Evolutionary conservation across 2,329 filamentous ascomycete genomes (phyloP).

Genomic region (Zopfia rhizophila): DNA sequence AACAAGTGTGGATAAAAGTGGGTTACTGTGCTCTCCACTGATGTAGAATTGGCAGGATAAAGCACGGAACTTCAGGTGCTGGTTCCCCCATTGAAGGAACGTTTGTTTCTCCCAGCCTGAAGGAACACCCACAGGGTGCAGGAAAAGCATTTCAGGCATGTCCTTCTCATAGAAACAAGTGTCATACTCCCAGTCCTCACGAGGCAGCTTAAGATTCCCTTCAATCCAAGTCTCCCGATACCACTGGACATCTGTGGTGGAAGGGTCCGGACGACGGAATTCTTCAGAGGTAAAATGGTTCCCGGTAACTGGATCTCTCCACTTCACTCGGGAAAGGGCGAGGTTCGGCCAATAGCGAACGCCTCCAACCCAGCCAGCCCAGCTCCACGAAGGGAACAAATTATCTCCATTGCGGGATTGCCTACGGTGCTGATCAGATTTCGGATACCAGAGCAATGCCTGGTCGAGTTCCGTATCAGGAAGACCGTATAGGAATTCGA

Average conservation of each 20-base stretch:
- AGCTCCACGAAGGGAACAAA: conserved; percentile 9
- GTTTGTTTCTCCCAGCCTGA: background rate
- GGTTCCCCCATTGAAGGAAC: background rate
- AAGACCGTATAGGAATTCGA: conserved; percentile 7
- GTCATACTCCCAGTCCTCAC: no score
- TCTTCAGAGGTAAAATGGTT: conserved; percentile 3
- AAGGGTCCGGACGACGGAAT: background rate
- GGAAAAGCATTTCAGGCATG: background rate
- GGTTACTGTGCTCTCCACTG: conserved; percentile 2
- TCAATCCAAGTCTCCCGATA: conserved; percentile 1
- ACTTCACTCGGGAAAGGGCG: conserved; percentile 2
- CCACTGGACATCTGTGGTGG: background rate
- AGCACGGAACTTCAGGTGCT: background rate
- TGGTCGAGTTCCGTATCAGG: conserved; percentile 4
- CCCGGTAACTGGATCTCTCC: background rate
- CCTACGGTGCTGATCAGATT: background rate
- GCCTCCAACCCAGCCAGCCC: conserved; percentile 5
- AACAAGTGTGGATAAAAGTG: no score
- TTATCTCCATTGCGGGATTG: background rate
- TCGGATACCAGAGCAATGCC: conserved; percentile 7
- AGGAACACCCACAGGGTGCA: conserved; percentile 1
- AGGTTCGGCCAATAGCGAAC: conserved; percentile 3
- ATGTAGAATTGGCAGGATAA: background rate
- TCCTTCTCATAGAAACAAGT: conserved; percentile 1
- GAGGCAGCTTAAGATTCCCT: background rate